Conservation (phyloP, 345 rosid species). For the Moricandia moricandioides region DNA sequence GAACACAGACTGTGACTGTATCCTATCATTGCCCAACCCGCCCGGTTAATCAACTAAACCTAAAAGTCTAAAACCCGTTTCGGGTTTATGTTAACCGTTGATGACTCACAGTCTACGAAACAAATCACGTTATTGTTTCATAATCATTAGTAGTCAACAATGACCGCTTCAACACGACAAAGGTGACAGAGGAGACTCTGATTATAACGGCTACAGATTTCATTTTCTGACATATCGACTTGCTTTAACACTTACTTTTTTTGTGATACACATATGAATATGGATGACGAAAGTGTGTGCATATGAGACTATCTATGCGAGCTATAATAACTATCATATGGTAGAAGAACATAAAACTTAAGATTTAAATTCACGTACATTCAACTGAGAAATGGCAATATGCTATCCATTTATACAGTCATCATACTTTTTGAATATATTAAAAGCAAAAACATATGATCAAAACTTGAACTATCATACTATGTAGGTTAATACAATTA, state of each 20-base stretch:
- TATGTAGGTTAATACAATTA: no score
- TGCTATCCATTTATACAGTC: constrained; percentile 2
- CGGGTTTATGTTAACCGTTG: background rate
- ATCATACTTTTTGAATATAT: background rate
- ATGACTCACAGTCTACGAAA: background rate
- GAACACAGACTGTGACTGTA: background rate
- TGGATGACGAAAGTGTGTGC: no score
- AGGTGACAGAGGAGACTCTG: constrained; percentile 7
- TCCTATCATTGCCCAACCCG: no score
- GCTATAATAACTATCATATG: constrained; percentile 26
- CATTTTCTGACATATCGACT: constrained; percentile 1
- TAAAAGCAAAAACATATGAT: no score
- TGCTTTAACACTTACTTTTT: background rate
- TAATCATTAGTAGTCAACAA: constrained; percentile 5
- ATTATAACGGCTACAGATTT: constrained; percentile 20
- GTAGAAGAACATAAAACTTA: constrained; percentile 4
- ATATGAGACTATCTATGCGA: background rate
- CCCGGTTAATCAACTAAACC: background rate
- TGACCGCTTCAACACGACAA: background rate
- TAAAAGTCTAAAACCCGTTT: background rate
- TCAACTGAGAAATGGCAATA: constrained; percentile 5
- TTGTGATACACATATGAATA: background rate
- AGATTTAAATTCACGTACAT: constrained; percentile 28
- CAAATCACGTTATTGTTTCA: background rate
- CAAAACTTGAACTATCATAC: no score